Percentiles rank a stretch among this genome's conserved stretches.
These are phyloP conservation scores for Sanghuangporus sanghuang DNA, from an alignment of 1,284 basidiomycete species.

Conservation along the genomic window DNA sequence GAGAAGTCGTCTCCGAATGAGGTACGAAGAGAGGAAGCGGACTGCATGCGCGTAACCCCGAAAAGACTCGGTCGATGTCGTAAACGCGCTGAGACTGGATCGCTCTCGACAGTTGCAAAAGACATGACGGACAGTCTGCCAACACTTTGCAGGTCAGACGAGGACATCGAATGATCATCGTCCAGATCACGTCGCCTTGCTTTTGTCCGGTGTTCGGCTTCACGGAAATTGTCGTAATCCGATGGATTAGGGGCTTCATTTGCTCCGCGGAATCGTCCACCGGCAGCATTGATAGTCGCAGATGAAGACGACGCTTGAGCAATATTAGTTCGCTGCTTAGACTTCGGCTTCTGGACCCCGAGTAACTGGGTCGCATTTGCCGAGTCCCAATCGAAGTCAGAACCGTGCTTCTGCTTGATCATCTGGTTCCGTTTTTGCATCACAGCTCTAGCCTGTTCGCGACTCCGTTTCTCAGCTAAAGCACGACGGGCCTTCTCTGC, in stretches of 20 bases:
- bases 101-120: slow-evolving; percentile 75
- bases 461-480: slow-evolving; percentile 66
- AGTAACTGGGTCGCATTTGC: slow-evolving; percentile 33
- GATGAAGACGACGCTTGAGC: slow-evolving; percentile 22
- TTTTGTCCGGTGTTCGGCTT: slow-evolving; percentile 63
- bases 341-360: slow-evolving; percentile 39
- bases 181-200: slow-evolving; percentile 79
- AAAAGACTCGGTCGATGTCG: slow-evolving; percentile 55
- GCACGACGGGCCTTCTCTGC: slow-evolving; percentile 85
- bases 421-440: slow-evolving; percentile 87
- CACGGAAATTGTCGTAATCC: slow-evolving; percentile 38
- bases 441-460: slow-evolving; percentile 90
- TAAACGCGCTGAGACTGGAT: slow-evolving; percentile 71
- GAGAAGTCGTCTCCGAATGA: slow-evolving; percentile 68
- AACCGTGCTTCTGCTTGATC: slow-evolving; percentile 45
- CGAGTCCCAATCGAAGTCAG: slow-evolving; percentile 58
- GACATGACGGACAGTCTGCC: slow-evolving; percentile 68
- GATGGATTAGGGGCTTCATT: slow-evolving; percentile 14
- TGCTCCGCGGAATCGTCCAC: slow-evolving; percentile 41
- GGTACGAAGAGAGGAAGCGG: slow-evolving; percentile 66
- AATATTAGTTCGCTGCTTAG: slow-evolving; percentile 28
- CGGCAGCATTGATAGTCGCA: slow-evolving; percentile 50
- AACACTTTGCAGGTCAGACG: slow-evolving; percentile 74
- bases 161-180: slow-evolving; percentile 88
- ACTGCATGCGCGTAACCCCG: slow-evolving; percentile 67